Evolutionary conservation across 495 filamentous ascomycete genomes (phyloP).

Genomic region (Neurospora sp.): DNA sequence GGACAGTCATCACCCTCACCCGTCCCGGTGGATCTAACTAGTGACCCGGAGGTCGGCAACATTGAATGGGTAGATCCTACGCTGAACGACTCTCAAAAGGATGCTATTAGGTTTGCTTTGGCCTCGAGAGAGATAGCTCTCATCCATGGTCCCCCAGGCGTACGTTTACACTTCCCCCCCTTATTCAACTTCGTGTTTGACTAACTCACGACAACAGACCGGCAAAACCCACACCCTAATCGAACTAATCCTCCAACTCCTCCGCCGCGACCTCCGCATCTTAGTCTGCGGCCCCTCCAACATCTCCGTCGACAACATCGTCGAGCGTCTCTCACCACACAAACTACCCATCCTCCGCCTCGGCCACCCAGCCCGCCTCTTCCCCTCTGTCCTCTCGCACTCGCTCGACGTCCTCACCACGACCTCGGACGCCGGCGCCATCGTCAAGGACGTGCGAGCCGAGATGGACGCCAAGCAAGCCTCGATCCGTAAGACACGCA

Average conservation of each 20-base stretch:
- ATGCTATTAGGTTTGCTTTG: constrained; percentile 82
- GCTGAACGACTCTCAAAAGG: constrained; percentile 83
- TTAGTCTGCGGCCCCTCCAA: constrained; percentile 95
- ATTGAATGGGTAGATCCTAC: constrained; percentile 67
- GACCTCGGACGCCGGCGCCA: constrained; percentile 77
- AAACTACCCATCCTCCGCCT: constrained; percentile 81
- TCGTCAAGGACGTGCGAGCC: constrained; percentile 82
- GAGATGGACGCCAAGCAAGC: constrained; percentile 92
- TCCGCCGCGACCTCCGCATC: constrained; percentile 58
- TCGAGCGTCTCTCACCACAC: constrained; percentile 78
- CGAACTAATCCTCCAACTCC: constrained; percentile 81
- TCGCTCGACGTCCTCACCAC: constrained; percentile 89
- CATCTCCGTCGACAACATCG: constrained; percentile 96
- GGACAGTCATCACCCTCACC: constrained; percentile 53
- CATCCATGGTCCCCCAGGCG: constrained; percentile 89
- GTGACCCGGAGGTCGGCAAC: constrained; percentile 31
- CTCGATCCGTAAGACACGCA: constrained; percentile 76
- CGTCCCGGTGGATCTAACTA: constrained; percentile 33
- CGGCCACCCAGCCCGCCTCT: constrained; percentile 83
- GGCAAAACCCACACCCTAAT: constrained; percentile 97
- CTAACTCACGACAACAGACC: constrained; percentile 37
- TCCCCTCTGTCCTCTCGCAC: constrained; percentile 80
- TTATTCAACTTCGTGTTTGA: neutral
- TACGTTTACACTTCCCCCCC: constrained; percentile 17
- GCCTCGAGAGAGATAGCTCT: constrained; percentile 75